Percentiles rank a stretch among this genome's conserved stretches.
phyloP scores from a whole-genome alignment of 1,284 basidiomycete genomes.

The Phellopilus nigrolimitatus region DNA sequence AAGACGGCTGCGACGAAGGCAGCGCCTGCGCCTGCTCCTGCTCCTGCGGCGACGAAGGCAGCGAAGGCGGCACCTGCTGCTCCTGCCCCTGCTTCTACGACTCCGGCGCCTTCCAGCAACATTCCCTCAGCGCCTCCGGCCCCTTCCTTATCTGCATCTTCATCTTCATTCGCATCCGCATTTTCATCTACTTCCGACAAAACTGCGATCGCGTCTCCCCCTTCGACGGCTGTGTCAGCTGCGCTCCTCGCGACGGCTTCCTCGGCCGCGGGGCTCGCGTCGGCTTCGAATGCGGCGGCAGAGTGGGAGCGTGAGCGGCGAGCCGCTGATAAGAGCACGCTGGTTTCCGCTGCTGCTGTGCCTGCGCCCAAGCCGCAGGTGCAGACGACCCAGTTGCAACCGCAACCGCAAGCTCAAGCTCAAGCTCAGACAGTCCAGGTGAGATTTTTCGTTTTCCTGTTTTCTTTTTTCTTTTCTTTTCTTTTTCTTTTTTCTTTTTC shows the following conservation, averaged over 20 bases:
- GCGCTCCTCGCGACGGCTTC: background rate
- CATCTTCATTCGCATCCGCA: background rate
- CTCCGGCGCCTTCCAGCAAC: constrained; percentile 6
- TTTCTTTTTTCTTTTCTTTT: background rate
- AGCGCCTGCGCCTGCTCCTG: background rate
- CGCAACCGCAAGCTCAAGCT: background rate
- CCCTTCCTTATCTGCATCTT: background rate
- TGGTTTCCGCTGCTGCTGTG: background rate
- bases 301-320: constrained; percentile 11
- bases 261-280: background rate
- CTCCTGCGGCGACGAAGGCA: background rate
- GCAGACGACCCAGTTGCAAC: background rate
- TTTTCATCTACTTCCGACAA: background rate
- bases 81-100: background rate
- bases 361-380: background rate
- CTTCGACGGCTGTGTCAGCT: background rate
- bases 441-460: constrained; percentile 5
- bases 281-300: constrained; percentile 10
- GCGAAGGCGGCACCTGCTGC: background rate
- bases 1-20: background rate
- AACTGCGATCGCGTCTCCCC: background rate
- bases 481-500: background rate
- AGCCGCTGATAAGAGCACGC: constrained; percentile 1
- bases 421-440: background rate
- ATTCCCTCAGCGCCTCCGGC: background rate